Conservation (phyloP, 352 stramenopile genomes). For the Globisporangium canariense region DNA sequence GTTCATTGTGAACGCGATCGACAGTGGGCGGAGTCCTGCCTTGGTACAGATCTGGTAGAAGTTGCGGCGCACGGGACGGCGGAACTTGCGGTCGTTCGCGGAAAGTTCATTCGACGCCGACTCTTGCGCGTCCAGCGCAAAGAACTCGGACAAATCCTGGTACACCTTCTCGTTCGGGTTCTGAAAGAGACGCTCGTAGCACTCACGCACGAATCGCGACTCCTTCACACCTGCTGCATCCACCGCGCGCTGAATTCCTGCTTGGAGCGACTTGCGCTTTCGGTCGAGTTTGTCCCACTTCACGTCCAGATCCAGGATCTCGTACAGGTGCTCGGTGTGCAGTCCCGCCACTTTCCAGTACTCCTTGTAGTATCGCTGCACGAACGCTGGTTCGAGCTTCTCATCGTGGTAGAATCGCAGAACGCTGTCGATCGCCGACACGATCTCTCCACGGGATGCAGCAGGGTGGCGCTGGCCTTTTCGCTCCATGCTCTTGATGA, state of each 20-base stretch:
- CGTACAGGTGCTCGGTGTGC: conserved; percentile 76
- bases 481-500: conserved; percentile 77
- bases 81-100: conserved; percentile 57
- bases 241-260: conserved; percentile 59
- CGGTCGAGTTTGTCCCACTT: conserved; percentile 88
- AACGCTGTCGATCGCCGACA: conserved; percentile 87
- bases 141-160: conserved; percentile 85
- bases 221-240: conserved; percentile 69
- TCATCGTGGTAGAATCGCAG: conserved; percentile 89
- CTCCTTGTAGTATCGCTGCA: conserved; percentile 90
- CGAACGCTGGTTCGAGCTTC: conserved; percentile 84
- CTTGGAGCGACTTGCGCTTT: conserved; percentile 76
- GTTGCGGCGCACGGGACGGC: conserved; percentile 73
- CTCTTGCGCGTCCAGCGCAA: conserved; percentile 72
- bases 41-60: conserved; percentile 90
- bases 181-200: conserved; percentile 71
- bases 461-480: conserved; percentile 41
- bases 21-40: conserved; percentile 64
- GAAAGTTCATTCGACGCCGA: conserved; percentile 46
- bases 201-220: conserved; percentile 78
- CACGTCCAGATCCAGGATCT: conserved; percentile 83
- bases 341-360: conserved; percentile 88
- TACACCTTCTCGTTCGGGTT: conserved; percentile 80
- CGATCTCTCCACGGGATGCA: conserved; percentile 76
- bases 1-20: conserved; percentile 84